Evolutionary conservation across 78 protist genomes (phyloP).

Genomic region (Dictyostelium capitatum): DNA sequence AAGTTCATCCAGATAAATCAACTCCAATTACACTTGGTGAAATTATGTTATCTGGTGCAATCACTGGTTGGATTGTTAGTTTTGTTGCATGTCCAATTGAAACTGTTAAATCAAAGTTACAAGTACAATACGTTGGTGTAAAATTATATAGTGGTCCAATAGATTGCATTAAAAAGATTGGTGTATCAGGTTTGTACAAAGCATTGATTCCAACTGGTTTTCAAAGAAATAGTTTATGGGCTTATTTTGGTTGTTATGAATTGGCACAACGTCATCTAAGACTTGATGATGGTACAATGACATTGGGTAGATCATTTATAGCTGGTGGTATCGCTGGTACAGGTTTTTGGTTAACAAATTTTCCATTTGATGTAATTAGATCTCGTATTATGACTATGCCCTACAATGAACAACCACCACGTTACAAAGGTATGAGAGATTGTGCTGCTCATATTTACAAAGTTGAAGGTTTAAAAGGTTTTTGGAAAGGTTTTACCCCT

Average conservation of each 20-base stretch:
- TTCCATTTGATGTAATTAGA: constrained; percentile 79
- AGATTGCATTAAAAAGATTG: constrained; percentile 69
- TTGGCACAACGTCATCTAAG: constrained; percentile 27
- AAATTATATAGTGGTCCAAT: constrained; percentile 75
- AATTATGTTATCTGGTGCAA: constrained; percentile 67
- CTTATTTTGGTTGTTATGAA: constrained; percentile 74
- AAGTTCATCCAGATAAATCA: constrained; percentile 50
- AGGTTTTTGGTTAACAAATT: constrained; percentile 60
- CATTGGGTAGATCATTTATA: constrained; percentile 59
- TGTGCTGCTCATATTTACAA: constrained; percentile 57
- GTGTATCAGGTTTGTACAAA: constrained; percentile 50
- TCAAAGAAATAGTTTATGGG: constrained; percentile 66
- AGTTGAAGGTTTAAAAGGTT: constrained; percentile 64
- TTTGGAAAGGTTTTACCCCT: constrained; percentile 80
- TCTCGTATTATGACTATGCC: constrained; percentile 66
- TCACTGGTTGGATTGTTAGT: constrained; percentile 76
- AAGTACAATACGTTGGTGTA: constrained; percentile 66
- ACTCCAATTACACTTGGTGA: constrained; percentile 52
- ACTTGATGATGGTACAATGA: constrained; percentile 55
- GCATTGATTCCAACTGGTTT: constrained; percentile 75
- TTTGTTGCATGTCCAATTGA: constrained; percentile 77
- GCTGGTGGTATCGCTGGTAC: constrained; percentile 84
- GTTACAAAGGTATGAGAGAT: constrained; percentile 60
- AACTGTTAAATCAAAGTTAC: constrained; percentile 66
- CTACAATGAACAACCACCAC: background rate